These are phyloP conservation scores for Agaricus blazei DNA, from an alignment of 768 basidiomycete species.

Conservation along the genomic window DNA sequence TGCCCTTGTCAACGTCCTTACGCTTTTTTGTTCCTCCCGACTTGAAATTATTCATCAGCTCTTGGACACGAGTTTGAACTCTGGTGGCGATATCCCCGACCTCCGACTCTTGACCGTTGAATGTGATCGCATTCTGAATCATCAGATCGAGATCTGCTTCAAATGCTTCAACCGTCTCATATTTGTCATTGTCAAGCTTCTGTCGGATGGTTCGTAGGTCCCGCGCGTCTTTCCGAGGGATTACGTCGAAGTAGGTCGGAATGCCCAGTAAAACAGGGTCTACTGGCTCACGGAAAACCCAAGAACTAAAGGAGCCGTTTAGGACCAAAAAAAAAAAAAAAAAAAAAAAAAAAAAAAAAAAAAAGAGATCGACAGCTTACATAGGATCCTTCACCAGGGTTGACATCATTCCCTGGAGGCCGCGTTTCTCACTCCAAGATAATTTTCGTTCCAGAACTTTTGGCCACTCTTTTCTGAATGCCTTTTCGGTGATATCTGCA, in stretches of 20 bases:
- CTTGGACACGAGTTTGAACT: constrained; percentile 47
- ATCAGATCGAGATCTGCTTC: constrained; percentile 86
- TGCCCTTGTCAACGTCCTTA: constrained; percentile 66
- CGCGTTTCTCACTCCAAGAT: constrained; percentile 73
- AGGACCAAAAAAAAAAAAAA: constrained; percentile 5
- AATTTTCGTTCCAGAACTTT: constrained; percentile 72
- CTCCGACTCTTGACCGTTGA: constrained; percentile 80
- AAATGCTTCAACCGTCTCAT: constrained; percentile 71
- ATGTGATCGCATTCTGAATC: constrained; percentile 82
- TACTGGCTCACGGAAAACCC: constrained; percentile 81
- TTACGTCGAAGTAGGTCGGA: constrained; percentile 84
- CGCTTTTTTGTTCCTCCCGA: constrained; percentile 59
- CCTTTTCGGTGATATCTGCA: constrained; percentile 69
- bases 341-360: constrained; percentile 4
- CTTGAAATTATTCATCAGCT: constrained; percentile 45
- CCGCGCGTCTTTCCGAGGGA: constrained; percentile 80
- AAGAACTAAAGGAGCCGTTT: constrained; percentile 43
- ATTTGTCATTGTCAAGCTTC: constrained; percentile 80
- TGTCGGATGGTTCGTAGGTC: constrained; percentile 79
- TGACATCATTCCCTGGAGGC: constrained; percentile 65
- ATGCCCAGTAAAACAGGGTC: constrained; percentile 80
- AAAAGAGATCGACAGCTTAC: constrained; percentile 33
- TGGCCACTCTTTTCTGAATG: constrained; percentile 83
- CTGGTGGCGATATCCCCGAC: constrained; percentile 60
- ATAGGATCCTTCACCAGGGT: constrained; percentile 63